Evolutionary conservation across 2,329 filamentous ascomycete species (phyloP).

Genomic region (Botrytis medusae): DNA sequence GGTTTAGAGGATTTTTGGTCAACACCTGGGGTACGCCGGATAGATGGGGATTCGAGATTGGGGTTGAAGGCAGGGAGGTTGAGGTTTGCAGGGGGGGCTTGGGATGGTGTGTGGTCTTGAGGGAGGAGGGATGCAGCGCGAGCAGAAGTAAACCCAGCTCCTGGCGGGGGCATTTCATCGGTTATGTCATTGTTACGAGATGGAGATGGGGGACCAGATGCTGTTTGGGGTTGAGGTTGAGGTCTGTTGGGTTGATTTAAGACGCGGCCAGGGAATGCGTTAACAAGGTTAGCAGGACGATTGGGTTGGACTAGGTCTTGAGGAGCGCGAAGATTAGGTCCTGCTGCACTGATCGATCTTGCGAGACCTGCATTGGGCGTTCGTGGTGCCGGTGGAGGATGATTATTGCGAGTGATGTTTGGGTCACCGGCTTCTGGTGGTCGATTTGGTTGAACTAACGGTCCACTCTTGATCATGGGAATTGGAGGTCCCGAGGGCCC

Average conservation of each 20-base stretch:
- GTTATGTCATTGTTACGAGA: constrained; percentile 25
- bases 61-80: constrained; percentile 66
- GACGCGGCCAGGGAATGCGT: constrained; percentile 29
- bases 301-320: constrained; percentile 26
- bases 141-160: constrained; percentile 66
- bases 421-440: constrained; percentile 28
- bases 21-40: constrained; percentile 83
- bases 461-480: constrained; percentile 23
- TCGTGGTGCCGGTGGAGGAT: constrained; percentile 35
- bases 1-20: constrained; percentile 77
- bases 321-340: constrained; percentile 27
- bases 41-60: constrained; percentile 75
- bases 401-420: constrained; percentile 23
- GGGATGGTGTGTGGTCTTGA: constrained; percentile 37
- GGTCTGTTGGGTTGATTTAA: constrained; percentile 39
- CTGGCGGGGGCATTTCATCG: constrained; percentile 31
- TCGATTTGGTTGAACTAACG: constrained; percentile 36
- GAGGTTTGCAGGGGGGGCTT: constrained; percentile 44
- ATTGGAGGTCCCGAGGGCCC: constrained; percentile 24
- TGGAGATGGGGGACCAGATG: constrained; percentile 30
- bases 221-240: constrained; percentile 16
- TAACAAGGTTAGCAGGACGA: constrained; percentile 25
- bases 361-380: constrained; percentile 37
- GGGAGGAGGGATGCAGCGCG: constrained; percentile 59
- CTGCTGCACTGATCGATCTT: constrained; percentile 33